Evolutionary conservation across 352 stramenopile genomes (phyloP), one percentile per base, ranked within the genome.

Genomic region (Discostella stelligera): DNA sequence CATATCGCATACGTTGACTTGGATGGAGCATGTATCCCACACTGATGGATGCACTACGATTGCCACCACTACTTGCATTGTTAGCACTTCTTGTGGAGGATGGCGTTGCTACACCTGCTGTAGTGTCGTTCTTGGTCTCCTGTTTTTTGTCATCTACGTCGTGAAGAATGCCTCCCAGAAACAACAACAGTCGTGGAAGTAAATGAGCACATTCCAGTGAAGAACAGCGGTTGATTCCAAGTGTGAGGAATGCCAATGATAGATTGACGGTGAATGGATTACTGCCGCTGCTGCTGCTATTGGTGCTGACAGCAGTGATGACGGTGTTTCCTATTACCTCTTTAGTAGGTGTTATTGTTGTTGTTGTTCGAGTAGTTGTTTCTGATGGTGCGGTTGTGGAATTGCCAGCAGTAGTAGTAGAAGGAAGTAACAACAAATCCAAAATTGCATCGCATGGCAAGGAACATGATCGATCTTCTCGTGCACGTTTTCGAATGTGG

Each of bases 201-300:
- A 85, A 20, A n/a, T 18, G 1, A 1, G 30, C 59, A 52, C 68
- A 79, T 63, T 80, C 79, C 14, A 25, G 16, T 46, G 66, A 27
- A 20, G 66, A 68, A 58, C 64, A 86, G 71, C 86, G 65, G 59
- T 84, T 83, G 7, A 93, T 49, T n/a, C 83, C 88, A 5, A 93
- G 16, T 8, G 85, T 88, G 10, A 93, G 67, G 68, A 93, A 91
- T 14, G 84, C 60, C 58, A 93, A 56, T 10, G 69, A 71, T 49
- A 93, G 65, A 82, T 93, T 91, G 21, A 89, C 39, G 16, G 83
- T 89, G 55, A 91, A 90, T 32, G 84, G 48, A 89, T 91, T 83
- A 14, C n/a, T 32, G 23, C 21, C 14, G 37, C 37, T 9, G 58
- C 18, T 23, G 30, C 32, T 32, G 50, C 10, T 16, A 11, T 18